A percentile compares a stretch with the other conserved stretches of the same genome.
These are phyloP conservation scores for Lepidium didymum DNA, from an alignment of 345 rosid genomes.

Conservation along the genomic window DNA sequence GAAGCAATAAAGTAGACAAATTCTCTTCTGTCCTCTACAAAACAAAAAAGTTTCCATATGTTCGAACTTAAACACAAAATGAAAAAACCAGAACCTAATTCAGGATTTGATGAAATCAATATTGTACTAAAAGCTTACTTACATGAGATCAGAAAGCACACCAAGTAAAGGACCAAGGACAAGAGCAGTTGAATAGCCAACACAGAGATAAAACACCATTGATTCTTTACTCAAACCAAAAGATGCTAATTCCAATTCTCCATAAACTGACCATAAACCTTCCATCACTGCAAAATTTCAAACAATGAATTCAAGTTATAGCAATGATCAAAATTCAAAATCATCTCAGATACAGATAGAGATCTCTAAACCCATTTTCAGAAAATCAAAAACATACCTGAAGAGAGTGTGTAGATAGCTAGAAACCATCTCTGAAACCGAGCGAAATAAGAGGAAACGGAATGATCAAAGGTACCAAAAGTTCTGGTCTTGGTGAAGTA, in stretches of 20 bases:
- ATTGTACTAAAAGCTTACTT: conserved; percentile 26
- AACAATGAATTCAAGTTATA: not conserved
- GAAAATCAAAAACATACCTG: conserved; percentile 37
- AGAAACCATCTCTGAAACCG: conserved; percentile 67
- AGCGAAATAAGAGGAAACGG: conserved; percentile 36
- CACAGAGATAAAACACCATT: conserved; percentile 42
- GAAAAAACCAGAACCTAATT: not conserved
- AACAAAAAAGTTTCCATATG: not conserved
- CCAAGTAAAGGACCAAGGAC: conserved; percentile 57
- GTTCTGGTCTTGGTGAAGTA: conserved; percentile 35
- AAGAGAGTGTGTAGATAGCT: conserved; percentile 58
- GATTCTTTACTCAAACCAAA: conserved; percentile 45
- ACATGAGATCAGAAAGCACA: conserved; percentile 71
- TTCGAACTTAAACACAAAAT: not conserved
- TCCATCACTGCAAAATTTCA: conserved; percentile 42
- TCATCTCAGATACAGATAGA: not conserved
- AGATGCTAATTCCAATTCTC: conserved; percentile 58
- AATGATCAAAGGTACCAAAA: conserved; percentile 41
- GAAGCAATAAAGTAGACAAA: conserved; percentile 57
- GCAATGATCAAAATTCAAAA: not conserved
- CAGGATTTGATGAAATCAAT: not conserved
- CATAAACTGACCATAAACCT: conserved; percentile 73
- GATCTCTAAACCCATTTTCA: not conserved
- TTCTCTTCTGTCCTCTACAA: conserved; percentile 72
- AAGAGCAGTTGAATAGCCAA: conserved; percentile 55